Conservation (phyloP, 257 asterid genomes). For the Striga asiatica region DNA sequence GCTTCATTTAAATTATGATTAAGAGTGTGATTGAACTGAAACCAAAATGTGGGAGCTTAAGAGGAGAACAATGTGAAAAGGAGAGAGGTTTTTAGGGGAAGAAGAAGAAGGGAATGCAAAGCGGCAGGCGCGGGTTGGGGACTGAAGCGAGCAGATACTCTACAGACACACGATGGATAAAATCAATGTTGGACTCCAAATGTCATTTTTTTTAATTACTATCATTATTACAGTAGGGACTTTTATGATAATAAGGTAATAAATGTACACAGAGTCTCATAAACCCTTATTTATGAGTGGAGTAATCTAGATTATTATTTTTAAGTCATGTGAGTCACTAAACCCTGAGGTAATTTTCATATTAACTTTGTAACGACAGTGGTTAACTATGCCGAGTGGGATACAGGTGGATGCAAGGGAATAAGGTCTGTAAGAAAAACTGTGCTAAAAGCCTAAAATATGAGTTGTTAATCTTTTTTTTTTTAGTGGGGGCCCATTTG, state of each 20-base stretch:
- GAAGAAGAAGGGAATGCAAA: constrained; percentile 13
- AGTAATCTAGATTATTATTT: too few species aligned
- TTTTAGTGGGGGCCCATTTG: neutral
- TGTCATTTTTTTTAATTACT: neutral
- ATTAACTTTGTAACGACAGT: too few species aligned
- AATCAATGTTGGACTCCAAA: constrained; percentile 1
- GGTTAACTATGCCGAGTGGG: too few species aligned
- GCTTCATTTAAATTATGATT: neutral
- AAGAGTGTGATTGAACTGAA: neutral
- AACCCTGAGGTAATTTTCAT: too few species aligned
- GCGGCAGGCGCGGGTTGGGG: constrained; percentile 9
- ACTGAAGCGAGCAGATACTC: neutral
- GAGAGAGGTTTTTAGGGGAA: neutral
- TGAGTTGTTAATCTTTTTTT: neutral
- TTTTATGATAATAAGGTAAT: neutral
- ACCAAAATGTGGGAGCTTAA: neutral
- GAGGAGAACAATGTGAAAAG: neutral
- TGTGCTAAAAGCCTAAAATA: neutral
- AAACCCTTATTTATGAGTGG: too few species aligned
- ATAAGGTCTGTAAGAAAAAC: neutral
- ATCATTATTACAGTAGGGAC: neutral
- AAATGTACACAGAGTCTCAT: neutral
- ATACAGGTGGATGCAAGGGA: constrained; percentile 10
- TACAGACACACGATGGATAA: constrained; percentile 22
- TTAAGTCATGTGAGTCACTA: too few species aligned